Base-by-base conservation (phyloP, 345 rosid species). In the Ceriops decandra region DNA sequence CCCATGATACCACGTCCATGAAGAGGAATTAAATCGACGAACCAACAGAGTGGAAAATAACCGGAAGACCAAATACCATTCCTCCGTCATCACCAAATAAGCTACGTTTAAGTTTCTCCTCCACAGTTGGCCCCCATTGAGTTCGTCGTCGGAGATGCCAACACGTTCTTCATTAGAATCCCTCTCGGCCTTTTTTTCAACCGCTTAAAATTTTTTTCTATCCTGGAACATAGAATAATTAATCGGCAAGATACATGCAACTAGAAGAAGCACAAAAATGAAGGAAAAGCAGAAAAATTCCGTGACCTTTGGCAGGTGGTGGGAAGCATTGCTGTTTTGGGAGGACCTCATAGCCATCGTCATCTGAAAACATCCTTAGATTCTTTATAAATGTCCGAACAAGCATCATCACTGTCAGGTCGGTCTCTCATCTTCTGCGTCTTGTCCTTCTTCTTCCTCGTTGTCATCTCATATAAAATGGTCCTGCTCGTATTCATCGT, bases 11-110 rank as follows among this genome's bases (percentile, higher is more conserved):
- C 61, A 74, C 57, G 68, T 52, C 22, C 38, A 71, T 63, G 11
- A 69, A 67, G 31, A 68, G 32, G 13, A 73, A 61, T 3, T 28
- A 56, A 62, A 21, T 28, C 17, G 61, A 65, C 62, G 30, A 63
- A 13, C 24, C 26, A 8, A 26, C 47, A 58, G 20, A 64, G 74
- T 60, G 22, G 20, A 74, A 58, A 52, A 52, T 31, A 47, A 57
- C 66, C 36, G 49, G n/a, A 54, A 63, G 62, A 57, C 71, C 71
- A 74, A 54, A 61, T 54, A 26, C 58, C 42, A 54, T 77, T 85
- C 98, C 99, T 69, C 90, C 98, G 38, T 88, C 90, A 75, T 87
- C 89, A 67, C 87, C 98, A 80, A 95, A 95, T 61, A 88, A 83
- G 70, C 72, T 68, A 65, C 83, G 90, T 74, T 90, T 84, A 59